phyloP scores from a whole-genome alignment of 495 filamentous ascomycete species.

The Neurospora sp. region DNA sequence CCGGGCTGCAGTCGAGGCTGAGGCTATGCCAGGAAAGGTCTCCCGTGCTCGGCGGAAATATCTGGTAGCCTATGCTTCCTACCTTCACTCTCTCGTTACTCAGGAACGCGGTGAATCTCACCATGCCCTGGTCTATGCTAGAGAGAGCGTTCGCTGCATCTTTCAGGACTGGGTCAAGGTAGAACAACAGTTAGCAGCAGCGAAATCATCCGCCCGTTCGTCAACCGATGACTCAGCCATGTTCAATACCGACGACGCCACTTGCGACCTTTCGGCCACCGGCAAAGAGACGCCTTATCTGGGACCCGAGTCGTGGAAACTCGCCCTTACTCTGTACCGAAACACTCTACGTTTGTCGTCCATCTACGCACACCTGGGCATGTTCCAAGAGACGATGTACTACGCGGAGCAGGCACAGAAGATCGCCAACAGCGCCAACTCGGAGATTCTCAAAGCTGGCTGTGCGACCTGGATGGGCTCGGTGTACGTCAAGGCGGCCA shows the following conservation, averaged over 20 bases:
- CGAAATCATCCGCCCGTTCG: slow-evolving; percentile 23
- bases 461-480: slow-evolving; percentile 50
- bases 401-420: slow-evolving; percentile 78
- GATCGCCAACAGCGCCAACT: slow-evolving; percentile 58
- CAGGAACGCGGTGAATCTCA: slow-evolving; percentile 53
- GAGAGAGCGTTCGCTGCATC: slow-evolving; percentile 53
- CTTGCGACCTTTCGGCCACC: not conserved
- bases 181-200: slow-evolving; percentile 29
- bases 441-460: slow-evolving; percentile 46
- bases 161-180: slow-evolving; percentile 62
- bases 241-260: slow-evolving; percentile 9
- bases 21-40: slow-evolving; percentile 9
- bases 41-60: slow-evolving; percentile 24
- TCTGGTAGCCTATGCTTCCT: slow-evolving; percentile 41
- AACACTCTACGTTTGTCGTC: slow-evolving; percentile 60
- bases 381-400: slow-evolving; percentile 83
- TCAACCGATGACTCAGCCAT: slow-evolving; percentile 19
- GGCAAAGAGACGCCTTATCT: slow-evolving; percentile 6
- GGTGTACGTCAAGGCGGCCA: slow-evolving; percentile 53
- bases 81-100: slow-evolving; percentile 52
- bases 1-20: slow-evolving; percentile 17
- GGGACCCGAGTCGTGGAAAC: slow-evolving; percentile 69
- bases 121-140: slow-evolving; percentile 55
- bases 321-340: slow-evolving; percentile 62
- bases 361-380: slow-evolving; percentile 70